phyloP scores from a whole-genome alignment of 306 rosid genomes.

The Cucurbita pepo region DNA sequence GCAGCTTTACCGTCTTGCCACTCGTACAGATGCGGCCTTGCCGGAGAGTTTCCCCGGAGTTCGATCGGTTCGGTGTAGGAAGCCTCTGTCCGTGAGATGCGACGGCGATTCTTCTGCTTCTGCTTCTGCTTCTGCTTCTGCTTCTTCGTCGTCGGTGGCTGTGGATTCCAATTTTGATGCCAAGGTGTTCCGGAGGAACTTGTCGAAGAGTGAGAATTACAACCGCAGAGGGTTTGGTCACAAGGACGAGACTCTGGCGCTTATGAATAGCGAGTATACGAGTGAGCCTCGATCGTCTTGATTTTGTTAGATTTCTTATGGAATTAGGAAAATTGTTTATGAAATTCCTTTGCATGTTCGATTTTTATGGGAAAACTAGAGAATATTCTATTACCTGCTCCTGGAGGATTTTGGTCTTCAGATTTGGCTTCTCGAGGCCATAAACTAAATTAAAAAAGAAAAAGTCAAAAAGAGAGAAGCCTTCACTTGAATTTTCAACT shows the following conservation, averaged over 20 bases:
- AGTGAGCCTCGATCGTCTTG: constrained; percentile 23
- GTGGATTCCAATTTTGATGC: constrained; percentile 59
- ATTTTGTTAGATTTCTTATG: not conserved
- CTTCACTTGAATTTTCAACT: not conserved
- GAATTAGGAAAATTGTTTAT: not conserved
- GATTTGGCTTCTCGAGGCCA: not conserved
- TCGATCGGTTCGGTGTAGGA: constrained; percentile 24
- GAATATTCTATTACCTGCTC: not conserved
- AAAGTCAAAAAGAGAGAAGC: not conserved
- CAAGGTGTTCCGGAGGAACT: constrained; percentile 71
- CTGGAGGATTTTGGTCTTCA: not conserved
- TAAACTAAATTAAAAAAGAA: not conserved
- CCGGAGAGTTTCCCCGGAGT: constrained; percentile 18
- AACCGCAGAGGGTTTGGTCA: constrained; percentile 79
- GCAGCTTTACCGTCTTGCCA: constrained; percentile 43
- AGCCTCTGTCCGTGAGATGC: constrained; percentile 37
- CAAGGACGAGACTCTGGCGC: constrained; percentile 74
- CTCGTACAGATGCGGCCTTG: constrained; percentile 22
- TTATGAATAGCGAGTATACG: constrained; percentile 82
- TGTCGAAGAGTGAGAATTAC: constrained; percentile 76
- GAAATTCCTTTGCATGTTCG: not conserved
- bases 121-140: not conserved
- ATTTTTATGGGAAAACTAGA: not conserved
- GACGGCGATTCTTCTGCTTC: constrained; percentile 25
- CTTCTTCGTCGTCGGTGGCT: constrained; percentile 15